Conservation (phyloP, 352 stramenopile species). For the Peronospora destructor region DNA sequence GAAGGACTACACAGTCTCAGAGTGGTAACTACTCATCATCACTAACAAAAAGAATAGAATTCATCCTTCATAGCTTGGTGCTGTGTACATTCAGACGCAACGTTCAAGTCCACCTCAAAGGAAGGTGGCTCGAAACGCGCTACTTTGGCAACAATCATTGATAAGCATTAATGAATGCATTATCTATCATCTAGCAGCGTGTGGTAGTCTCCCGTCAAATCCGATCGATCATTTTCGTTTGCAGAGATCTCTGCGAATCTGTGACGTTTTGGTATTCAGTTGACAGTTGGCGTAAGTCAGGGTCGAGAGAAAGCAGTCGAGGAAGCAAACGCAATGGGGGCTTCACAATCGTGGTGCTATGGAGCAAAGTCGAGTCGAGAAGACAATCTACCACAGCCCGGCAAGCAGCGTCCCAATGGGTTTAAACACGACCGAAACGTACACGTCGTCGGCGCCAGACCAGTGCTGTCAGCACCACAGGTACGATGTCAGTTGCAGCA, state of each 20-base stretch:
- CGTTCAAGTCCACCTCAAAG: not conserved
- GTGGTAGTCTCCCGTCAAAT: slow-evolving; percentile 1
- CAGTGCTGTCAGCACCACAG: slow-evolving; percentile 33
- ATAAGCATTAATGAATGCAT: too few relatives aligned
- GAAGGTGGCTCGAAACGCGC: too few relatives aligned
- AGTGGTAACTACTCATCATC: slow-evolving; percentile 36
- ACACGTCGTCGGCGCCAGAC: slow-evolving; percentile 15
- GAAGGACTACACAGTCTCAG: slow-evolving; percentile 68
- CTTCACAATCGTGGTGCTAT: slow-evolving; percentile 48
- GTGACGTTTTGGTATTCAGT: slow-evolving; percentile 5
- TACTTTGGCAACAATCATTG: too few relatives aligned
- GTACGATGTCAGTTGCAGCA: slow-evolving; percentile 8
- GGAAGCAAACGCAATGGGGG: slow-evolving; percentile 25
- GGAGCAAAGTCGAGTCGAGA: slow-evolving; percentile 27
- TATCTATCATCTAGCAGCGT: too few relatives aligned
- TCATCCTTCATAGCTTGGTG: slow-evolving; percentile 1
- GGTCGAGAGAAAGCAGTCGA: not conserved
- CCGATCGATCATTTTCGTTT: slow-evolving; percentile 11
- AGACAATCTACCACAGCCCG: slow-evolving; percentile 32
- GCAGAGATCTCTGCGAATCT: slow-evolving; percentile 12
- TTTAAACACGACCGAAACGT: slow-evolving; percentile 33
- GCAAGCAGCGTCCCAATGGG: slow-evolving; percentile 42
- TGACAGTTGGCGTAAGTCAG: not conserved
- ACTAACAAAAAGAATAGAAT: slow-evolving; percentile 12
- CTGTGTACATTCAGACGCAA: slow-evolving; percentile 4